phyloP scores from a whole-genome alignment of 345 rosid species.

The Hibiscus mutabilis region DNA sequence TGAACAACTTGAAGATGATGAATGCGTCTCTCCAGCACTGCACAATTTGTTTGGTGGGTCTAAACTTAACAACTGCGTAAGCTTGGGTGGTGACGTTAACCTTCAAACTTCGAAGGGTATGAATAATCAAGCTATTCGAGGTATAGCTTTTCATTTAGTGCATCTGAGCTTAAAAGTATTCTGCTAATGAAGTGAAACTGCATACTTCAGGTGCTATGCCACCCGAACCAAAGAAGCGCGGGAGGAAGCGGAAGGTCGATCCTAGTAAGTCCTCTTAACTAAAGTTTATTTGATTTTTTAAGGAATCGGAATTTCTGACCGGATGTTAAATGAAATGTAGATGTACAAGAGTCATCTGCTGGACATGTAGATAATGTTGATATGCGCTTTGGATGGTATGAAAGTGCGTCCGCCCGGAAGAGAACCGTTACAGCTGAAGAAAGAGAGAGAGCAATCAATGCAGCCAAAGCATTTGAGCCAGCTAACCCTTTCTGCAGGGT shows the following conservation, averaged over 20 bases:
- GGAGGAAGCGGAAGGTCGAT: conserved; percentile 52
- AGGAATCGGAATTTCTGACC: conserved; percentile 11
- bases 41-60: conserved; percentile 49
- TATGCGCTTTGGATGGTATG: conserved; percentile 51
- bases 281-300: neutral
- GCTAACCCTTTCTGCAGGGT: conserved; percentile 81
- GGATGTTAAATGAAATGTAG: conserved; percentile 24
- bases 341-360: conserved; percentile 34
- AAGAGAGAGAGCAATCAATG: conserved; percentile 63
- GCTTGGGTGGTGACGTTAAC: conserved; percentile 32
- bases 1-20: conserved; percentile 73
- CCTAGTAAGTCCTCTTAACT: conserved; percentile 43
- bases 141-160: conserved; percentile 16
- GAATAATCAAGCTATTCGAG: conserved; percentile 16
- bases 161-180: conserved; percentile 14
- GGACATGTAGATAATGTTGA: conserved; percentile 41
- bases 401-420: conserved; percentile 72
- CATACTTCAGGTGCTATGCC: conserved; percentile 32
- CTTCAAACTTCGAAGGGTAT: conserved; percentile 22
- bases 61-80: conserved; percentile 23
- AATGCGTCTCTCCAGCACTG: conserved; percentile 36
- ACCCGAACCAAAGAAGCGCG: conserved; percentile 46
- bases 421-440: conserved; percentile 79
- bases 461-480: conserved; percentile 75
- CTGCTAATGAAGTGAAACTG: conserved; percentile 22